Base-by-base conservation (phyloP, 192 early-diverging fungal species). In the Coemansia interrupta region DNA sequence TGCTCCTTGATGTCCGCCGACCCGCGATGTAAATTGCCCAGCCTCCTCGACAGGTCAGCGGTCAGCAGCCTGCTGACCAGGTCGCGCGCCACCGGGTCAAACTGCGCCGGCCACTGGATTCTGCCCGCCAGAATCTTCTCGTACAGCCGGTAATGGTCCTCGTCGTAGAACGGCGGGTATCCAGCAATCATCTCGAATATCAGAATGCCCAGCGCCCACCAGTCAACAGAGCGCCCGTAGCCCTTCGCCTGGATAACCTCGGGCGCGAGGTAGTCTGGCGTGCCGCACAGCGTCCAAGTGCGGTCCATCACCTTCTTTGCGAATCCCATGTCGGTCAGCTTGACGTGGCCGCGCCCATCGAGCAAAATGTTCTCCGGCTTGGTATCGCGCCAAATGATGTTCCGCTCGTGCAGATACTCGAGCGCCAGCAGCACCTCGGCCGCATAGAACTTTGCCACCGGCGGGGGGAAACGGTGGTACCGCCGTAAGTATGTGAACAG, bases 151-250 rank as follows among this genome's bases (percentile, higher is more conserved):
- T 92, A 87, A 66, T 92, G 93, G 68, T 94, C 92, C 56, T 96
- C 93, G 79, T 95, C 94, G 63, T 91, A 92, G 81, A 96, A 96
- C 39, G 94, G 94, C 49, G 94, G 94, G 63, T 92, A 87, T 45
- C 93, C 93, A 7, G 93, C 93, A 24, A 94, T 82, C 94, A 96
- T 96, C 80, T 94, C 92, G 66, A 92, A 94, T 49, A 96, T 91
- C 43, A 96, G 65, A 47, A 96, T 84, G 29, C 94, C 94, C 62
- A 96, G 84, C 43, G 92, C 89, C 84, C 90, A 96, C 94, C 94
- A 96, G 78, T 96, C 94, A 0, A 94, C 94, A 7, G 93, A 90
- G 54, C 88, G 87, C 15, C 91, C 89, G 68, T 93, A 93, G 28
- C 92, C 92, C 70, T 89, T 90, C 40, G 89, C 88, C 72, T 93